A percentile compares a stretch with the other conserved stretches of the same genome.
Conservation (phyloP, 1,139 yeast genomes). For the Eremothecium coryli region DNA sequence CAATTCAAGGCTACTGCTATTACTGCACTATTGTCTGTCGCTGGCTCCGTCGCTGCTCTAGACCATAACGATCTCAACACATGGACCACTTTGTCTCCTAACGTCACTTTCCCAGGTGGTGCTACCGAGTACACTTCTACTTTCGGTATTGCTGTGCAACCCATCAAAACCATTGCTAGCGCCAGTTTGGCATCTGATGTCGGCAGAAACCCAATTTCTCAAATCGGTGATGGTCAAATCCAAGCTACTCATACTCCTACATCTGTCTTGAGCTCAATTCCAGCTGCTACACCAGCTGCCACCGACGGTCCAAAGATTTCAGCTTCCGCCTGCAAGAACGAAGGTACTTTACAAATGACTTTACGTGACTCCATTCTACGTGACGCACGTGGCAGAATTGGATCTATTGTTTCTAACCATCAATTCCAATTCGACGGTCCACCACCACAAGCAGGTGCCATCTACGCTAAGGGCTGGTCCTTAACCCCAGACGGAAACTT, state of each 20-base stretch:
- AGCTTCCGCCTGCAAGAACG: constrained; percentile 40
- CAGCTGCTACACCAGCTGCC: constrained; percentile 12
- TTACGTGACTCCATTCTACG: constrained; percentile 48
- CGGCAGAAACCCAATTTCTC: constrained; percentile 27
- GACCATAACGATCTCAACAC: constrained; percentile 23
- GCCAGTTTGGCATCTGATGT: too few relatives aligned
- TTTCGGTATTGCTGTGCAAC: constrained; percentile 38
- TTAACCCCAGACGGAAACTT: constrained; percentile 55
- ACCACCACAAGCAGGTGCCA: constrained; percentile 84
- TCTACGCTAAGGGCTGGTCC: constrained; percentile 82
- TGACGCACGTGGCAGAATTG: constrained; percentile 63
- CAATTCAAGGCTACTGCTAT: constrained; percentile 27
- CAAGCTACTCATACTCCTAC: constrained; percentile 12
- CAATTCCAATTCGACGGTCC: constrained; percentile 90
- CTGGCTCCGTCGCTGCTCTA: constrained; percentile 25
- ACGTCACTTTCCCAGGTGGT: constrained; percentile 31
- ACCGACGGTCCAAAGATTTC: constrained; percentile 14
- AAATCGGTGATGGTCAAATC: constrained; percentile 14
- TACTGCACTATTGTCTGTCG: constrained; percentile 25
- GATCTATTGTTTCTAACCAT: constrained; percentile 77
- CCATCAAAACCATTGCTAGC: constrained; percentile 13
- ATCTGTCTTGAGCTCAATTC: not conserved
- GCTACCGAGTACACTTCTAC: constrained; percentile 37
- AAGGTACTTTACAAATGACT: constrained; percentile 46
- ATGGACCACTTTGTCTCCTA: constrained; percentile 35